Percentiles rank a stretch among this genome's conserved stretches.
phyloP scores from a whole-genome alignment of 2,329 filamentous ascomycete species.

The Lomentospora prolificans region DNA sequence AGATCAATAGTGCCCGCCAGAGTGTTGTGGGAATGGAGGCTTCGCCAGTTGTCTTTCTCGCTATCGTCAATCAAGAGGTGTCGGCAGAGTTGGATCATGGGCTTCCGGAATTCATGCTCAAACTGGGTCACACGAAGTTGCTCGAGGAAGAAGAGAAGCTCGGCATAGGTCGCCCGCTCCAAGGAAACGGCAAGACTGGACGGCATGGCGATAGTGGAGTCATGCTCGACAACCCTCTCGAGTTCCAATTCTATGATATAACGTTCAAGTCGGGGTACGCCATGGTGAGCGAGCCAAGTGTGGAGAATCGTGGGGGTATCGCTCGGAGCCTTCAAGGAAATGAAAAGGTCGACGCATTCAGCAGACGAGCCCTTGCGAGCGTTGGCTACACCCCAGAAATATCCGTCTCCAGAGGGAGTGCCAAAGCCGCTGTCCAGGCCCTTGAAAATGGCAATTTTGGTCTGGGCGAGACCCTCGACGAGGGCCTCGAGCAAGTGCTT shows the following conservation, averaged over 20 bases:
- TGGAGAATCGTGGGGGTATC: slow-evolving; percentile 23
- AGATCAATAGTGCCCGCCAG: slow-evolving; percentile 18
- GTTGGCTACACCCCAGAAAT: slow-evolving; percentile 25
- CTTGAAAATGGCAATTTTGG: slow-evolving; percentile 19
- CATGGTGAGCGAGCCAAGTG: slow-evolving; percentile 27
- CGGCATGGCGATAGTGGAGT: slow-evolving; percentile 13
- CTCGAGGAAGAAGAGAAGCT: slow-evolving; percentile 21
- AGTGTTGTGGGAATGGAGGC: slow-evolving; percentile 17
- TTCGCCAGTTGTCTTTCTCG: slow-evolving; percentile 17
- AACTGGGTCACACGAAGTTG: slow-evolving; percentile 19
- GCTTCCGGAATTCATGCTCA: slow-evolving; percentile 16
- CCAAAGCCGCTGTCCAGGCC: slow-evolving; percentile 27
- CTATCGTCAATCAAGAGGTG: slow-evolving; percentile 19
- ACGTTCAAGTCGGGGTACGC: slow-evolving; percentile 21
- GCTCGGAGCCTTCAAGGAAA: slow-evolving; percentile 23
- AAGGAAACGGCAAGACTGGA: slow-evolving; percentile 18
- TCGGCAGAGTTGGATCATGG: slow-evolving; percentile 18
- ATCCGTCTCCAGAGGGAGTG: slow-evolving; percentile 17
- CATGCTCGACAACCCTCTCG: slow-evolving; percentile 12
- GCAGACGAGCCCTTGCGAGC: slow-evolving; percentile 10
- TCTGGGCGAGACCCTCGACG: slow-evolving; percentile 17
- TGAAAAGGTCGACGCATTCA: slow-evolving; percentile 21
- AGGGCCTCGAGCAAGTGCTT: slow-evolving; percentile 17
- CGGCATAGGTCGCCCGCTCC: slow-evolving; percentile 19
- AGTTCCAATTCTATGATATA: slow-evolving; percentile 21